Evolutionary conservation across 495 filamentous ascomycete genomes (phyloP), one percentile per base, ranked within the genome.

Genomic region (Aspergillus hancockii): DNA sequence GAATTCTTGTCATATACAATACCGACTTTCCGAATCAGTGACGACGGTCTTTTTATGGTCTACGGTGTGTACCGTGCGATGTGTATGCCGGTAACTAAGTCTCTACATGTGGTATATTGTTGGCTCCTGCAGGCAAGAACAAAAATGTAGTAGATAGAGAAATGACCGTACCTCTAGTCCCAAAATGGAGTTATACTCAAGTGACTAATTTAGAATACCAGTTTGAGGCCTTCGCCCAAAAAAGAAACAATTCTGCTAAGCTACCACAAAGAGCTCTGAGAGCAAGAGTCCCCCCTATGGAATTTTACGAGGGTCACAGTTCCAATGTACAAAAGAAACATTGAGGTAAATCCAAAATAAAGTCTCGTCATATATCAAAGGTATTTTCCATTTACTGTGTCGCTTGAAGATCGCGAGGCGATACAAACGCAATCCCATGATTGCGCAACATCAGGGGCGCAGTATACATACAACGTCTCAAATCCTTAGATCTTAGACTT

Each of bases 401-500:
- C 25, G 7, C 25, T 7, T 28, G 7, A 28, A 28, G 25, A 28
- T 28, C 25, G 25, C 25, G 25, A 28, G 3, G 21, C 4, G 43
- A 47, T 47, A 47, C 18, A 19, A 22, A 21, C 12, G 21, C 46
- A 10, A 32, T 40, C 8, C 31, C 31, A 32, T 25, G 49, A n/a
- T 49, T 19, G 1, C 21, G 8, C 49, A 31, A 6, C 9, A 28
- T 8, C 8, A 4, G 19, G 1, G 12, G 12, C 31, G 9, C 10
- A n/a, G 16, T 51, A 12, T 32, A 32, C 19, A 1, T 18, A 31
- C 19, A 34, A 18, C 10, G 23, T 22, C 9, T 34, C 14, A 30
- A 12, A 22, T 9, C 46, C 64, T 84, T 83, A 96, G 80, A 98
- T 90, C 83, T 92, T 97, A 22, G 86, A 67, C 84, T 93, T 96